A percentile compares a stretch with the other conserved stretches of the same genome.
These are phyloP conservation scores for Vigna unguiculata DNA, from an alignment of 306 rosid genomes.

Conservation along the genomic window DNA sequence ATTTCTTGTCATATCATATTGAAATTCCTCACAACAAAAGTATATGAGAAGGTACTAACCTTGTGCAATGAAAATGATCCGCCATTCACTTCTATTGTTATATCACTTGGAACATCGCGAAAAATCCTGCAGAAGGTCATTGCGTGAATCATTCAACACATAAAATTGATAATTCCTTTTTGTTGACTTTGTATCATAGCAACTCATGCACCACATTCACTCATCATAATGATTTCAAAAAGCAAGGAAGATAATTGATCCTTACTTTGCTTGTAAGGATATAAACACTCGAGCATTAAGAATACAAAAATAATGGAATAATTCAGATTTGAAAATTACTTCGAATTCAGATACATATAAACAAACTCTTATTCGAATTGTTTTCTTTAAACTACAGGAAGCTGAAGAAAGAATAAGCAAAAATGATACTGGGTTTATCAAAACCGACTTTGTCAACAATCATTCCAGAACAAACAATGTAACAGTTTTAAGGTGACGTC, in stretches of 20 bases:
- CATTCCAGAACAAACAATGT: background rate
- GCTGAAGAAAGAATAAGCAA: background rate
- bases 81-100: constrained; percentile 85
- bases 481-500: constrained; percentile 2
- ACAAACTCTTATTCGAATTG: background rate
- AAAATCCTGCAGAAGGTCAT: constrained; percentile 76
- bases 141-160: constrained; percentile 42
- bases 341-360: constrained; percentile 6
- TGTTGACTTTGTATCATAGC: background rate
- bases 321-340: too few relatives aligned
- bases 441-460: background rate
- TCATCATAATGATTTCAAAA: background rate
- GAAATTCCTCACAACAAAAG: constrained; percentile 31
- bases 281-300: constrained; percentile 2
- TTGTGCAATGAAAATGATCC: constrained; percentile 83
- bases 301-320: background rate
- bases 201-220: background rate
- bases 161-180: constrained; percentile 1
- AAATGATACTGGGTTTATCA: background rate
- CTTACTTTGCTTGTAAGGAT: constrained; percentile 2
- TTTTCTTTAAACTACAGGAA: background rate
- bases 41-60: constrained; percentile 51
- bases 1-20: constrained; percentile 11
- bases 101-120: constrained; percentile 97
- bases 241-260: constrained; percentile 11